A percentile compares a stretch with the other conserved stretches of the same genome.
Conservation (phyloP, 441 rosid species). For the Erysimum pusillum region DNA sequence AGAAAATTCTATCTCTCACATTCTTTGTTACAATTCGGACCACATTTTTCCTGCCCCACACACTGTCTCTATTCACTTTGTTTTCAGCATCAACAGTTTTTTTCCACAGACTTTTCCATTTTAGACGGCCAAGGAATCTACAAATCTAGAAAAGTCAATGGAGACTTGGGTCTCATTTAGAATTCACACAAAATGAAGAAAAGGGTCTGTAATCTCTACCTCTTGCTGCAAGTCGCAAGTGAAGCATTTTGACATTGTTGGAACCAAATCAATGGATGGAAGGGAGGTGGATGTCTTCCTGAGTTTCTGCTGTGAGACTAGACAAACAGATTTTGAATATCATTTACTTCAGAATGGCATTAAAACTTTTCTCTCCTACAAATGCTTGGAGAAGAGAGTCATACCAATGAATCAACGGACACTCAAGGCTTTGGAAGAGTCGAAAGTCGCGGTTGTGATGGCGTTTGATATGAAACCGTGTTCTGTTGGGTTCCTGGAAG, state of each 20-base stretch:
- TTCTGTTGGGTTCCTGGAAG: conserved; percentile 29
- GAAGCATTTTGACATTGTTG: not conserved
- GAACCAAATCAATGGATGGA: not conserved
- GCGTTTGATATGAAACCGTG: not conserved
- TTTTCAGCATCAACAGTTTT: too few relatives aligned
- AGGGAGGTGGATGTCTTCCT: conserved; percentile 19
- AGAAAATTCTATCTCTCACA: too few relatives aligned
- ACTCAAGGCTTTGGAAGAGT: conserved; percentile 17
- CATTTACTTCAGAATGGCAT: not conserved
- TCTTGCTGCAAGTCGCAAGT: too few relatives aligned
- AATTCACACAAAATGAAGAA: too few relatives aligned
- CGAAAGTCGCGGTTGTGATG: conserved; percentile 5
- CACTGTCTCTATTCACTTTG: too few relatives aligned
- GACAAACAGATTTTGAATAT: not conserved
- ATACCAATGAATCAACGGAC: not conserved
- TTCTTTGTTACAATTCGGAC: too few relatives aligned
- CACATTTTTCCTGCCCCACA: too few relatives aligned
- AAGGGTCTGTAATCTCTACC: too few relatives aligned
- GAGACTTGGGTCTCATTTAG: too few relatives aligned
- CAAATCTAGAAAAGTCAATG: too few relatives aligned
- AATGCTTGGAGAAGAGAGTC: not conserved
- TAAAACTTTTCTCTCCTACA: not conserved
- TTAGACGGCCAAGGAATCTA: too few relatives aligned
- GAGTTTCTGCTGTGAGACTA: not conserved
- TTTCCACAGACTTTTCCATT: too few relatives aligned